Evolutionary conservation across 225 moss, liverwort and hornwort genomes (phyloP).

Genomic region (Physcomitrium patens): DNA sequence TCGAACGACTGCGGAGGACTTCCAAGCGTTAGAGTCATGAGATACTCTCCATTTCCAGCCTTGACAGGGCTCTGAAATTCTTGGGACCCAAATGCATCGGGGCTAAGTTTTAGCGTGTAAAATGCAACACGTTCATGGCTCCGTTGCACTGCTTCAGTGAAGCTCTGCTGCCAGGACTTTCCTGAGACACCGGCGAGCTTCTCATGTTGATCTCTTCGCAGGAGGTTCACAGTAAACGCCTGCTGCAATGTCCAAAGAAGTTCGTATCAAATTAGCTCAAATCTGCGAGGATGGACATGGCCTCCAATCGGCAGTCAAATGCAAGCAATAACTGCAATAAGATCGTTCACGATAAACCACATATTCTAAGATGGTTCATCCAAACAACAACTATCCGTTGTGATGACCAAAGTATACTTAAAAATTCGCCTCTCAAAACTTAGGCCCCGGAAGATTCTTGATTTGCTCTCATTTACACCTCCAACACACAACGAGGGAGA

Average conservation of each 20-base stretch:
- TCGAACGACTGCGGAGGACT: conserved; percentile 50
- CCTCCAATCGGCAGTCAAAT: not conserved
- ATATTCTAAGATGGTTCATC: too few relatives aligned
- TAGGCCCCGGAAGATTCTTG: too few relatives aligned
- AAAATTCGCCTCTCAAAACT: too few relatives aligned
- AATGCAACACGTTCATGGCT: conserved; percentile 41
- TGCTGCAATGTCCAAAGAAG: not conserved
- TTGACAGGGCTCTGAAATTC: conserved; percentile 64
- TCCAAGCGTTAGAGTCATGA: conserved; percentile 55
- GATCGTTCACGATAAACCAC: too few relatives aligned
- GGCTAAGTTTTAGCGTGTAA: conserved; percentile 36
- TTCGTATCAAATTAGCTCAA: not conserved
- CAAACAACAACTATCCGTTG: too few relatives aligned
- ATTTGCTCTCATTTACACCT: too few relatives aligned
- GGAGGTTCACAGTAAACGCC: conserved; percentile 38
- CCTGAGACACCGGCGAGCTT: conserved; percentile 20
- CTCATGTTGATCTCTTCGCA: conserved; percentile 49
- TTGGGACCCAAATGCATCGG: conserved; percentile 35
- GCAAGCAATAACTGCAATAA: too few relatives aligned
- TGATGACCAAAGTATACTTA: too few relatives aligned
- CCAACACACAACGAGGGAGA: too few relatives aligned
- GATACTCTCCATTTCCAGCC: conserved; percentile 56
- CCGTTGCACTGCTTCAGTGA: conserved; percentile 49
- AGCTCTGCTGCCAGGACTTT: conserved; percentile 33
- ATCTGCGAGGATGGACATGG: not conserved